Evolutionary conservation across 257 asterid species (phyloP).

Genomic region (Rehmannia glutinosa): DNA sequence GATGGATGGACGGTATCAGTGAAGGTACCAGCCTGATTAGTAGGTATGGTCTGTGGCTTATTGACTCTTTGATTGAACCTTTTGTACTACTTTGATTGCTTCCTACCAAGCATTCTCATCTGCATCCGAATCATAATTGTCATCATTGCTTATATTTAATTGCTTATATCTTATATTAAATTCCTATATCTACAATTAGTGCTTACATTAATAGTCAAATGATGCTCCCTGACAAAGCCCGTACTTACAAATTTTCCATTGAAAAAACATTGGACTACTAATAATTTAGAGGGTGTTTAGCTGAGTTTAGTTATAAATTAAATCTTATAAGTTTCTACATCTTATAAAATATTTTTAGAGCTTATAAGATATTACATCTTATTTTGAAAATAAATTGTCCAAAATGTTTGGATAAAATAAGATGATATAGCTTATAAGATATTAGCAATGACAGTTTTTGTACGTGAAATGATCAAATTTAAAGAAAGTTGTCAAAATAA

Average conservation of each 20-base stretch:
- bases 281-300: too few species aligned
- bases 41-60: not conserved
- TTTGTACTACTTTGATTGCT: not conserved
- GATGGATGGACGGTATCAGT: not conserved
- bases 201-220: not conserved
- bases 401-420: too few species aligned
- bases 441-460: too few species aligned
- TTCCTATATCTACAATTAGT: not conserved
- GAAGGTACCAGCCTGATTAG: not conserved
- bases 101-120: not conserved
- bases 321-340: too few species aligned
- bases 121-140: not conserved
- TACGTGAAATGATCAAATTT: too few species aligned
- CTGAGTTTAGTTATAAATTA: too few species aligned
- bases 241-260: not conserved
- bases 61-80: conserved; percentile 1
- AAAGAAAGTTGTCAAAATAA: too few species aligned
- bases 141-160: not conserved
- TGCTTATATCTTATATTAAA: not conserved
- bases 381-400: too few species aligned
- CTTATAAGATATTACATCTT: too few species aligned
- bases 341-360: too few species aligned
- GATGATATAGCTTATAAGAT: too few species aligned
- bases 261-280: not conserved
- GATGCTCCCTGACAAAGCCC: not conserved